phyloP scores from a whole-genome alignment of 768 basidiomycete species.

The Phanerodontia chrysosporium region DNA sequence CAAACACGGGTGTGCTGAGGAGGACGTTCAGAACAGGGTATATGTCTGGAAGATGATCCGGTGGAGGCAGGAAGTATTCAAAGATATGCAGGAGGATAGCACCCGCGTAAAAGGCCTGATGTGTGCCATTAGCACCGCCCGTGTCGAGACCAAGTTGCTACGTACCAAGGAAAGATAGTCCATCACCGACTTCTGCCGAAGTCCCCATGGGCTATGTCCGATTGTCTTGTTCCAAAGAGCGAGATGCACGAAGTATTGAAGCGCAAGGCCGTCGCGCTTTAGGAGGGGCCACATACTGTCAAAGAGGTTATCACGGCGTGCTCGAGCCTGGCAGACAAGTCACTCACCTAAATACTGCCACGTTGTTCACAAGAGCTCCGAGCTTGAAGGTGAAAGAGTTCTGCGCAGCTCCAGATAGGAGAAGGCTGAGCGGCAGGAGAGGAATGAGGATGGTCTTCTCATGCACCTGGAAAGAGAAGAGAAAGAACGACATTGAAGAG shows the following conservation, averaged over 20 bases:
- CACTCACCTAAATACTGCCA: conserved; percentile 81
- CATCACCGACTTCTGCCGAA: conserved; percentile 44
- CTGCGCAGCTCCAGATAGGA: conserved; percentile 50
- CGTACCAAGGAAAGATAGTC: conserved; percentile 51
- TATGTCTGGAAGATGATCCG: conserved; percentile 78
- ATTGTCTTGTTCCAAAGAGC: conserved; percentile 80
- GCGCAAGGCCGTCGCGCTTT: conserved; percentile 67
- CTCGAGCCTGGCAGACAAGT: background rate
- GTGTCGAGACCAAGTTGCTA: background rate
- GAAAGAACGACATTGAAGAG: conserved; percentile 87
- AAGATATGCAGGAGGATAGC: conserved; percentile 56
- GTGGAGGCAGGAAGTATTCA: conserved; percentile 60
- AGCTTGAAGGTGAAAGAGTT: conserved; percentile 57
- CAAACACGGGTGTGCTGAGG: conserved; percentile 76
- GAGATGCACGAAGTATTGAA: conserved; percentile 68
- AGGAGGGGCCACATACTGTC: conserved; percentile 92
- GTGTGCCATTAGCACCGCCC: background rate
- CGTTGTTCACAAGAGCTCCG: conserved; percentile 74
- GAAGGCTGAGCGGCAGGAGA: conserved; percentile 76
- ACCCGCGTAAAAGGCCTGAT: conserved; percentile 50
- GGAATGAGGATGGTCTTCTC: conserved; percentile 91
- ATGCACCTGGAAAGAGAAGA: conserved; percentile 96
- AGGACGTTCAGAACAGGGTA: conserved; percentile 84
- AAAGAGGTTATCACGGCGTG: background rate
- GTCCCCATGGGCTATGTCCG: conserved; percentile 66